A percentile compares a stretch with the other conserved stretches of the same genome.
These are phyloP conservation scores for Dothideomycetes sp. DNA, from an alignment of 2,329 filamentous ascomycete species.

Conservation along the genomic window DNA sequence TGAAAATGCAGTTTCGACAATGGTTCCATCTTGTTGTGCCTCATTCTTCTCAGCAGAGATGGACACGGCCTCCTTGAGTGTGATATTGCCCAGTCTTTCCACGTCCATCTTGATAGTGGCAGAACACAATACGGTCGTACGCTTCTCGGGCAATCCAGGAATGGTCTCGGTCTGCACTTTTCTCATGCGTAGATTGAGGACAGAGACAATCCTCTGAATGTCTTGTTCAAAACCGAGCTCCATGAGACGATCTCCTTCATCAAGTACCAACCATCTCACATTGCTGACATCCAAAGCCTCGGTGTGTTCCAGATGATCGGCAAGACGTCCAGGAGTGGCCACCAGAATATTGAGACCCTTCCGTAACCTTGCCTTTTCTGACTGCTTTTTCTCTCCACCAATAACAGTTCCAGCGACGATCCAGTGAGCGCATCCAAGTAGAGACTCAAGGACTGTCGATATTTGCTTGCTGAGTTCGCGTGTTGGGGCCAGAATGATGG, in stretches of 20 bases:
- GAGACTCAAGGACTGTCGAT: slow-evolving; percentile 69
- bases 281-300: slow-evolving; percentile 79
- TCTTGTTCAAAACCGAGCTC: slow-evolving; percentile 96
- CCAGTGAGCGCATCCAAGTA: slow-evolving; percentile 86
- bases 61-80: slow-evolving; percentile 83
- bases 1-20: slow-evolving; percentile 54
- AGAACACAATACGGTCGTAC: slow-evolving; percentile 85
- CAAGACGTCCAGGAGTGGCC: slow-evolving; percentile 82
- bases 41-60: slow-evolving; percentile 54
- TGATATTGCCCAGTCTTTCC: slow-evolving; percentile 86
- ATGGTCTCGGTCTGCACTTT: slow-evolving; percentile 52
- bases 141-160: slow-evolving; percentile 60
- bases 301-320: slow-evolving; percentile 88
- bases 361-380: slow-evolving; percentile 84
- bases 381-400: slow-evolving; percentile 63
- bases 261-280: slow-evolving; percentile 86
- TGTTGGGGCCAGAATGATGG: slow-evolving; percentile 87
- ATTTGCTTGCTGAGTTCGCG: slow-evolving; percentile 94
- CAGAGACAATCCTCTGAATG: slow-evolving; percentile 74
- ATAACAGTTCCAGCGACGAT: slow-evolving; percentile 82
- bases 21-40: slow-evolving; percentile 34
- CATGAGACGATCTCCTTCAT: slow-evolving; percentile 97
- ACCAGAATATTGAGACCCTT: slow-evolving; percentile 95
- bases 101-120: slow-evolving; percentile 98
- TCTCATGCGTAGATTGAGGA: slow-evolving; percentile 59